Base-by-base conservation (phyloP, 1,284 basidiomycete genomes). In the Filobasidium uniguttulatum region DNA sequence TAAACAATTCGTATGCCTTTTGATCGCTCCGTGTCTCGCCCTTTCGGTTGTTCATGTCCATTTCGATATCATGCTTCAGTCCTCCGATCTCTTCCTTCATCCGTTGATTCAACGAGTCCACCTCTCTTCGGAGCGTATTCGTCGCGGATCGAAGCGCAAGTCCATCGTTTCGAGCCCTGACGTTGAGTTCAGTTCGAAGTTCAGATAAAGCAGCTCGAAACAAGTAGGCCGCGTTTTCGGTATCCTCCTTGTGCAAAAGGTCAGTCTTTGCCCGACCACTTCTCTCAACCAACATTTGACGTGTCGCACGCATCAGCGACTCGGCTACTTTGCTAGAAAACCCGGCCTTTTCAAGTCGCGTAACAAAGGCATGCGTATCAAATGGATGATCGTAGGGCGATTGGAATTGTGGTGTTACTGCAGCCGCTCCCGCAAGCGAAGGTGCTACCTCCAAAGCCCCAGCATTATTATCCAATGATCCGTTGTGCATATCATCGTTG, bases 141-240 rank as follows among this genome's bases (percentile, higher is more conserved):
- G 83, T 81, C 46, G 85, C 75, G 2, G 85, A 76, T 20, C 81
- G 77, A 56, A 97, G 76, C 4, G 83, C 75, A 15, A 88, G 79
- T 15, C 80, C 82, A 62, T 94, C 91, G 60, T 88, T 93, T 50
- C 85, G 78, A 2, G 85, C 82, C 50, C 80, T 79, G 56, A 90
- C 79, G 8, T 82, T 81, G 35, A 88, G 77, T 62, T 96, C 93
- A 4, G 87, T 84, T 15, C 89, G 78, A 36, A 96, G 73, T 66
- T 98, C 90, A 0, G 86, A 85, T 23, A 98, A 68, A 0, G 93
- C 94, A 9, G 94, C 93, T 48, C 82, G 80, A 69, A 96, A 97
- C 23, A 97, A 75, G 66, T 99, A 99, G 10, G 89, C 88, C 79
- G 93, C 84, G 67, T 91, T 93, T 66, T 93, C 90, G 48, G 90